A percentile compares a stretch with the other conserved stretches of the same genome.
Conservation (phyloP, 1,284 basidiomycete species). For the Mycosarcoma maydis region DNA sequence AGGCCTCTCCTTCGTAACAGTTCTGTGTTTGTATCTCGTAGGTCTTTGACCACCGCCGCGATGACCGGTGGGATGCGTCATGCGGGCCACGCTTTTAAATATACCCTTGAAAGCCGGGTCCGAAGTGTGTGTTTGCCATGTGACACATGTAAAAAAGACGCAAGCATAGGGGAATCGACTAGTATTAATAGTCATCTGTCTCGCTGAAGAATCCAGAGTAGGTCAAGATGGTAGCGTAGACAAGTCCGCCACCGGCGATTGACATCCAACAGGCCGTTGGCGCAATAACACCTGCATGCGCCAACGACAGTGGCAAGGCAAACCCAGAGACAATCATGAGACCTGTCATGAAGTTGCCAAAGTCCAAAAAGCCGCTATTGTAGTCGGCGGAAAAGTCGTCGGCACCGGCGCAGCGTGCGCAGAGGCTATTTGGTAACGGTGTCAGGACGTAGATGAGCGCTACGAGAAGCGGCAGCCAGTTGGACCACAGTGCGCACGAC, state of each 20-base stretch:
- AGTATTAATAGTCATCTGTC: conserved; percentile 47
- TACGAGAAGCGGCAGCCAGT: conserved; percentile 96
- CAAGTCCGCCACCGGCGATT: conserved; percentile 88
- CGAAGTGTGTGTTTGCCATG: no score
- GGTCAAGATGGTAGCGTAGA: conserved; percentile 81
- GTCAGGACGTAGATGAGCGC: conserved; percentile 94
- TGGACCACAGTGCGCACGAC: conserved; percentile 92
- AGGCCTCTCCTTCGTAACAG: not conserved
- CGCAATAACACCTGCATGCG: conserved; percentile 88
- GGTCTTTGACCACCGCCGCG: not conserved
- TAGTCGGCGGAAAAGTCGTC: conserved; percentile 72
- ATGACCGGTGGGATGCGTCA: not conserved
- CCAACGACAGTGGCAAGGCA: conserved; percentile 88
- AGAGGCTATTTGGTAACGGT: conserved; percentile 90
- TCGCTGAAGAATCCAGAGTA: conserved; percentile 63
- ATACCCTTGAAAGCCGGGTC: conserved; percentile 18
- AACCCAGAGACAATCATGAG: conserved; percentile 88
- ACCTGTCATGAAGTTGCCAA: conserved; percentile 93
- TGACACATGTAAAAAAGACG: conserved; percentile 29
- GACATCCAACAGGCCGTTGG: conserved; percentile 91
- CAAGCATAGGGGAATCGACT: not conserved
- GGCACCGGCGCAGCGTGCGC: conserved; percentile 70
- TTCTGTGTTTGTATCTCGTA: not conserved
- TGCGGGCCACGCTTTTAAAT: no score
- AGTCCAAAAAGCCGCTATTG: conserved; percentile 75